Conservation (phyloP, 1,284 basidiomycete genomes). For the Cryptococcus sp. region DNA sequence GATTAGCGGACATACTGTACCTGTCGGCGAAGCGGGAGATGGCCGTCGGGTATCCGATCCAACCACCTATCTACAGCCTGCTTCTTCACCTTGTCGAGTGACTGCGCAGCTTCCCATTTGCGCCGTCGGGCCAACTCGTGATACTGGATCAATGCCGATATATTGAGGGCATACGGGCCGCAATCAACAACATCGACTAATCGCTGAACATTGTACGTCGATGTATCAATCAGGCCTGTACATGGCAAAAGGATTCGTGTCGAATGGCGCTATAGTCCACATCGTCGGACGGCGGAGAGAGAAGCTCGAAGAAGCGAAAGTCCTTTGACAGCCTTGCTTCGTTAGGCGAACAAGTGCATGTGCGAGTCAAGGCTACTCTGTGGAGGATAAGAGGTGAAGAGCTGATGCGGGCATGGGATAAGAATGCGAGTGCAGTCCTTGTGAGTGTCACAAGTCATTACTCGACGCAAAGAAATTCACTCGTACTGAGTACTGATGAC, state of each 20-base stretch:
- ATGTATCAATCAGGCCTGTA: conserved; percentile 17
- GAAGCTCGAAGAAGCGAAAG: conserved; percentile 26
- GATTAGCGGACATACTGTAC: conserved; percentile 18
- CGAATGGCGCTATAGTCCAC: conserved; percentile 27
- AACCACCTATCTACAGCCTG: conserved; percentile 24
- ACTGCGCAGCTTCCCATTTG: conserved; percentile 34
- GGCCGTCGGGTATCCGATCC: conserved; percentile 11
- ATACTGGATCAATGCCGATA: conserved; percentile 31
- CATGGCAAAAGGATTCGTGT: conserved; percentile 33
- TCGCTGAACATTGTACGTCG: neutral
- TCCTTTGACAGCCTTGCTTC: conserved; percentile 2
- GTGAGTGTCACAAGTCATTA: conserved; percentile 15
- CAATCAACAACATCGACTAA: too few relatives aligned
- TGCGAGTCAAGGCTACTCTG: conserved; percentile 9
- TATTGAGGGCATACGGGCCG: conserved; percentile 28
- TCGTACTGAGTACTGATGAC: conserved; percentile 1
- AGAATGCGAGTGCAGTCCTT: conserved; percentile 15
- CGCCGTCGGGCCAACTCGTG: conserved; percentile 34
- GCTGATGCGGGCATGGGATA: too few relatives aligned
- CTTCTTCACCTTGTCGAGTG: conserved; percentile 24
- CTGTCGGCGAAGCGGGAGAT: conserved; percentile 20
- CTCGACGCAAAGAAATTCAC: neutral
- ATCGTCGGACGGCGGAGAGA: conserved; percentile 22
- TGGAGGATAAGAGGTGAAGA: neutral
- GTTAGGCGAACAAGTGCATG: conserved; percentile 13